phyloP scores from a whole-genome alignment of 768 basidiomycete species.

The Collybia sordida region DNA sequence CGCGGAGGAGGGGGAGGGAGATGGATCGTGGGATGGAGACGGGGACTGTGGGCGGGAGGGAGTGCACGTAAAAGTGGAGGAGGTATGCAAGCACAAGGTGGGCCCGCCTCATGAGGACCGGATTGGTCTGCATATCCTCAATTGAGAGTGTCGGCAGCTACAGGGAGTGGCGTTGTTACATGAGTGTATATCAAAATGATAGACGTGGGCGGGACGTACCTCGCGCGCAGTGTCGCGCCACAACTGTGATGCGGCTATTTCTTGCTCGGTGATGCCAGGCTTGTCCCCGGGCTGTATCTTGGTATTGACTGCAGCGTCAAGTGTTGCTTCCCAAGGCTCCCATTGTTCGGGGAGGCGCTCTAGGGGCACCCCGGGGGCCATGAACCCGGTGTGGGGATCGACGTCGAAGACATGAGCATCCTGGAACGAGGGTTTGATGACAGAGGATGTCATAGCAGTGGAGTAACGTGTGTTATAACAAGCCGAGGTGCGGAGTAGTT shows the following conservation, averaged over 20 bases:
- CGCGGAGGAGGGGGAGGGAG: conserved; percentile 72
- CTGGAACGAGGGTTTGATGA: background rate
- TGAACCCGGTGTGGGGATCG: conserved; percentile 87
- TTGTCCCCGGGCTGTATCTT: conserved; percentile 65
- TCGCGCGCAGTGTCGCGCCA: conserved; percentile 55
- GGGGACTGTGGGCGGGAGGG: conserved; percentile 45
- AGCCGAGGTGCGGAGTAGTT: too few relatives aligned
- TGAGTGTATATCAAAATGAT: conserved; percentile 2
- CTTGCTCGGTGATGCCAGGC: conserved; percentile 36
- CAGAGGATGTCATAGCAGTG: too few relatives aligned
- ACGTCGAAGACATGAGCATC: conserved; percentile 89
- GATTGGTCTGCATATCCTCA: conserved; percentile 42
- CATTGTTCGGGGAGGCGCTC: conserved; percentile 59
- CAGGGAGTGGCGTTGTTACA: background rate
- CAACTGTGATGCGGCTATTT: conserved; percentile 39
- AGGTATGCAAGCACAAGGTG: conserved; percentile 78
- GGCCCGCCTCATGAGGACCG: conserved; percentile 67
- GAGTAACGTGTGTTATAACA: too few relatives aligned
- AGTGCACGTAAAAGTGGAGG: conserved; percentile 80
- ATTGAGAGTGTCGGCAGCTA: conserved; percentile 58
- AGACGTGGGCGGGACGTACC: conserved; percentile 32
- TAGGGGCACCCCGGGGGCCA: conserved; percentile 78
- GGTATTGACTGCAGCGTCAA: conserved; percentile 46
- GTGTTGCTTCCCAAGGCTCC: conserved; percentile 70
- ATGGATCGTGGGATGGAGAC: conserved; percentile 74